Percentiles rank a stretch among this genome's conserved stretches.
Conservation (phyloP, 371 early-diverging fungal genomes). For the Haplosporangium sp. region DNA sequence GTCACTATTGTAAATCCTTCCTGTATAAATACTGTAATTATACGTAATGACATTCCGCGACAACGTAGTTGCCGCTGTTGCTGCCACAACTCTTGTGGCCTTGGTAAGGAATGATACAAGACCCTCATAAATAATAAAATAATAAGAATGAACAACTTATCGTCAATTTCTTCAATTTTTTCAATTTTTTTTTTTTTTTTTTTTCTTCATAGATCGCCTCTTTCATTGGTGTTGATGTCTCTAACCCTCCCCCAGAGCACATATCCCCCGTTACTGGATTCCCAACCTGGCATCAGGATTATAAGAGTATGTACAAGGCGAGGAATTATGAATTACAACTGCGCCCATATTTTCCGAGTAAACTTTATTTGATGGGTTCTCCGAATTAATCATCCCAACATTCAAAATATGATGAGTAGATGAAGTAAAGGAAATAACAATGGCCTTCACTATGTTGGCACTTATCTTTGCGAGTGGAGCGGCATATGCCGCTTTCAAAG, state of each 20-base stretch:
- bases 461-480: constrained; percentile 28
- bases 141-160: neutral
- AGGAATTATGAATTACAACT: neutral
- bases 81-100: constrained; percentile 5
- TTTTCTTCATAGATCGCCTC: constrained; percentile 16
- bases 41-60: constrained; percentile 9
- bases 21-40: neutral
- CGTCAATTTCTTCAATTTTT: too few relatives aligned
- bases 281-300: constrained; percentile 51
- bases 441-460: constrained; percentile 37
- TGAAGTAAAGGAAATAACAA: constrained; percentile 31
- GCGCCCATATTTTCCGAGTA: constrained; percentile 3
- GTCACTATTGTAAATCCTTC: neutral
- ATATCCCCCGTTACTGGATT: constrained; percentile 46
- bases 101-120: constrained; percentile 7
- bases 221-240: constrained; percentile 25
- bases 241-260: constrained; percentile 41
- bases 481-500: constrained; percentile 29
- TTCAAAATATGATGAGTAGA: constrained; percentile 3
- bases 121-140: too few relatives aligned
- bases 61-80: constrained; percentile 6
- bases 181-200: too few relatives aligned
- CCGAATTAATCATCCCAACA: neutral
- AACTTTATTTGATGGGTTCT: neutral
- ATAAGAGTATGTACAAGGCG: constrained; percentile 17